Percentiles rank a stretch among this genome's conserved stretches.
phyloP scores from a whole-genome alignment of 129 eudicot species.

The Centella asiatica region DNA sequence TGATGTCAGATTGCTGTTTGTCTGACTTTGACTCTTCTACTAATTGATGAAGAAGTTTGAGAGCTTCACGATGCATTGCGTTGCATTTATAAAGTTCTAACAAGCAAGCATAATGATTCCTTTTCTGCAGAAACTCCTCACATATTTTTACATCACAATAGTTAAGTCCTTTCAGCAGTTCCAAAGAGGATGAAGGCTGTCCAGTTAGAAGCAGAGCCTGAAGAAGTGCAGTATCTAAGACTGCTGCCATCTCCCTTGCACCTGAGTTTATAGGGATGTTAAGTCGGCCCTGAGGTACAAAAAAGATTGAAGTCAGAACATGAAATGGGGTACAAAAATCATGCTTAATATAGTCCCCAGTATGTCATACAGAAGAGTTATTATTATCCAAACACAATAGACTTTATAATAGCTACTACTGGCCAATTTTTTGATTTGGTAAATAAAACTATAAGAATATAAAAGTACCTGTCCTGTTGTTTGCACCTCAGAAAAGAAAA shows the following conservation, averaged over 20 bases:
- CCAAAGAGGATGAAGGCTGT: conserved; percentile 64
- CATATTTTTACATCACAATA: conserved; percentile 80
- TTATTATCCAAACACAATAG: no score
- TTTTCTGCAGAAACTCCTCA: conserved; percentile 79
- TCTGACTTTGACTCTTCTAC: conserved; percentile 69
- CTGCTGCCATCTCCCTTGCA: conserved; percentile 83
- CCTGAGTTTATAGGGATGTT: conserved; percentile 52
- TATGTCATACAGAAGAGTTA: no score
- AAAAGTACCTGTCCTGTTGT: no score
- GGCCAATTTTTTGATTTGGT: no score
- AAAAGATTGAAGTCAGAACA: conserved; percentile 23
- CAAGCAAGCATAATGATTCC: conserved; percentile 53
- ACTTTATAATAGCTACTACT: no score
- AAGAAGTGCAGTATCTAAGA: conserved; percentile 84
- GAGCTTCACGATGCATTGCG: conserved; percentile 85
- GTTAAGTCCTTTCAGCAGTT: conserved; percentile 72
- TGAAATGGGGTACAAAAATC: background rate
- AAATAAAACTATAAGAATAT: no score
- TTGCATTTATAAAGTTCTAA: conserved; percentile 82
- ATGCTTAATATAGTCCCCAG: background rate
- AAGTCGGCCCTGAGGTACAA: conserved; percentile 51
- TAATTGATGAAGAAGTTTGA: conserved; percentile 70
- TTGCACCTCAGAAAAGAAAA: no score
- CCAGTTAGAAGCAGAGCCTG: conserved; percentile 87
- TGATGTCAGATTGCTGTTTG: conserved; percentile 39